Percentiles rank a stretch among this genome's conserved stretches.
These are phyloP conservation scores for Tulasnella sp. DNA, from an alignment of 768 basidiomycete species.

Conservation along the genomic window DNA sequence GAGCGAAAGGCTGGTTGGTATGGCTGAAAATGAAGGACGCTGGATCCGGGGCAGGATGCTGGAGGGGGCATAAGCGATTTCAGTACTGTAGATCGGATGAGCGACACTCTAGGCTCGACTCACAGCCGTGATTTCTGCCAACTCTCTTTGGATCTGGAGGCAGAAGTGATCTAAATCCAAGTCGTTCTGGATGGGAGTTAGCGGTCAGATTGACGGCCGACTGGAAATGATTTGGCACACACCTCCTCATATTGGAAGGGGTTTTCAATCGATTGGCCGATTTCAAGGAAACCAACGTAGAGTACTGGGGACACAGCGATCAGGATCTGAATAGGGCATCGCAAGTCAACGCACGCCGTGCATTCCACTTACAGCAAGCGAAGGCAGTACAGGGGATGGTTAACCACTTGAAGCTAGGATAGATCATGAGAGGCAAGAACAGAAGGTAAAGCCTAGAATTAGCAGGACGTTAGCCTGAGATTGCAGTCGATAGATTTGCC, in stretches of 20 bases:
- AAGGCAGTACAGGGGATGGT: constrained; percentile 35
- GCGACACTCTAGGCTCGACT: constrained; percentile 26
- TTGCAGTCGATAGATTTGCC: not conserved
- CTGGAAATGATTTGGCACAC: not conserved
- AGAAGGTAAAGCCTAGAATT: constrained; percentile 31
- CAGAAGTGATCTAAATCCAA: constrained; percentile 55
- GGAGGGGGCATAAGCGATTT: constrained; percentile 22
- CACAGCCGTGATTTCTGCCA: constrained; percentile 62
- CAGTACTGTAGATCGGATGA: no score
- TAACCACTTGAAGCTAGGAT: constrained; percentile 36
- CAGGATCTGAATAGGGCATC: no score
- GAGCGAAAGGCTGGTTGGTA: constrained; percentile 64
- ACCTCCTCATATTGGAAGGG: constrained; percentile 32
- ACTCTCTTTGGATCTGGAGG: constrained; percentile 53
- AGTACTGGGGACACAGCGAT: no score
- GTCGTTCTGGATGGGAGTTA: constrained; percentile 3
- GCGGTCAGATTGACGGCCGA: not conserved
- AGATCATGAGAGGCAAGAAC: constrained; percentile 43
- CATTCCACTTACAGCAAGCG: constrained; percentile 11
- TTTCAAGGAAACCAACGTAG: constrained; percentile 31
- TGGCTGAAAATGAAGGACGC: constrained; percentile 46
- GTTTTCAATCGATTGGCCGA: constrained; percentile 29
- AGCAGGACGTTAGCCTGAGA: not conserved
- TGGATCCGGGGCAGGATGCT: constrained; percentile 51
- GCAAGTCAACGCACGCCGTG: not conserved